Evolutionary conservation across 23 red algal species (phyloP), one percentile per base, ranked within the genome.

Genomic region (Gracilaria caudata): DNA sequence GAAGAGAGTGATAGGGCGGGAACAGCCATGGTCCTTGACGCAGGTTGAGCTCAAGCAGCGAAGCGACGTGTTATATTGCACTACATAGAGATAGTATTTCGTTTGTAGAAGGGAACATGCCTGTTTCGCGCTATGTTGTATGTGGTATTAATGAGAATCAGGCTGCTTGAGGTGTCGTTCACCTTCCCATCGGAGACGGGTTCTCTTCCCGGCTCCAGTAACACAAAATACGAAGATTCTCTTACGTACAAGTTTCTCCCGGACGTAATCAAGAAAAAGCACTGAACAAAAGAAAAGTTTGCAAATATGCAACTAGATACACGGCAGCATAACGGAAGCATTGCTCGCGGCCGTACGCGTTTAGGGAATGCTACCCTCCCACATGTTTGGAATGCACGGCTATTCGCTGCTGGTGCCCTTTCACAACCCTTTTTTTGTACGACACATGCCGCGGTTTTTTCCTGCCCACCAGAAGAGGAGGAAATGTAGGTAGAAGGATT

Each of bases 51-150:
- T 75, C 70, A 45, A 75, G 70, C 60, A 47, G 37, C 25, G 25
- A 24, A 8, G 35, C 70, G 70, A 75, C 70, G 70, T 47, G 70
- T 75, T 25, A 49, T 46, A 46, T 75, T 75, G 70, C 70, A 75
- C 40, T 75, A 43, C 24, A 75, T 19, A 39, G 37, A 29, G 43
- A 5, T 3, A 24, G 39, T n/a, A 38, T 75, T 24, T 24, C 70
- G 70, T 49, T 43, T 4, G 35, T 25, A 33, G 40, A 29, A 46
- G 70, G 13, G 8, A 35, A 4, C 61, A 66, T 29, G 61, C 61
- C 61, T 19, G 26, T 66, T 66, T 10, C 14, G 61, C 61, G 29
- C 30, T 16, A 66, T 0, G 5, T 35, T 30, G 61, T 66, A 16
- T 66, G 61, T 37, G 26, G 21, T 29, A 23, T 2, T 36, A 66